Evolutionary conservation across 148 eudicot species (phyloP), one percentile per base, ranked within the genome.

Genomic region (Rhododendron griersonianum): DNA sequence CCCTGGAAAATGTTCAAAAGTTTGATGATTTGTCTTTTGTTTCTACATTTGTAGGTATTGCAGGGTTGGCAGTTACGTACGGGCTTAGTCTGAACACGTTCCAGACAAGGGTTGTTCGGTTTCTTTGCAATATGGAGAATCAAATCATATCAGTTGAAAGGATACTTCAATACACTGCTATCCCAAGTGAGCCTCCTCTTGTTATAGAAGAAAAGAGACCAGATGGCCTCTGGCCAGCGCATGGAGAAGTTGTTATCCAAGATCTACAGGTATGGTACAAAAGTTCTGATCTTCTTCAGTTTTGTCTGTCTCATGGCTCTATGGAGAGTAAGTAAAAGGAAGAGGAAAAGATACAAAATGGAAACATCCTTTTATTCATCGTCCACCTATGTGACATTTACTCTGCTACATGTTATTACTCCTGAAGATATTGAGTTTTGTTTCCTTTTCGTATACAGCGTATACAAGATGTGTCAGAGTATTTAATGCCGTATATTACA

Each of bases 91-190:
- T 93, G 35, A 91, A 93, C 82, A 83, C 57, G 81, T 19, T 92
- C 35, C 95, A 91, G 90, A 71, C 84, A 1, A 81, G 73, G 84
- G 55, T 90, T 47, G 90, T 93, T 74, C 88, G 90, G 92, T 85
- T 39, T 82, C 59, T 92, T 37, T 91, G 92, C 87, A 80, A 57
- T 45, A 78, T 92, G 89, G 95, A 93, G 84, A 93, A 92, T 76
- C 89, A 84, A 84, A 92, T 93, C 53, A 93, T 93, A 67, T 93
- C 95, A 35, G 93, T 93, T 30, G 94, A 93, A 87, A 90, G 95
- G 61, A 92, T 93, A 83, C 88, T 93, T 80, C 95, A 93, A 81
- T 93, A 93, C 84, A 50, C 90, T 18, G 41, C 84, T 77, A 90
- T 93, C 30, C 63, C 89, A 13, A 93, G 91, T 48, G 94, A 93